Evolutionary conservation across 2,329 filamentous ascomycete species (phyloP), one percentile per base, ranked within the genome.

Genomic region (Neonectria punicea): DNA sequence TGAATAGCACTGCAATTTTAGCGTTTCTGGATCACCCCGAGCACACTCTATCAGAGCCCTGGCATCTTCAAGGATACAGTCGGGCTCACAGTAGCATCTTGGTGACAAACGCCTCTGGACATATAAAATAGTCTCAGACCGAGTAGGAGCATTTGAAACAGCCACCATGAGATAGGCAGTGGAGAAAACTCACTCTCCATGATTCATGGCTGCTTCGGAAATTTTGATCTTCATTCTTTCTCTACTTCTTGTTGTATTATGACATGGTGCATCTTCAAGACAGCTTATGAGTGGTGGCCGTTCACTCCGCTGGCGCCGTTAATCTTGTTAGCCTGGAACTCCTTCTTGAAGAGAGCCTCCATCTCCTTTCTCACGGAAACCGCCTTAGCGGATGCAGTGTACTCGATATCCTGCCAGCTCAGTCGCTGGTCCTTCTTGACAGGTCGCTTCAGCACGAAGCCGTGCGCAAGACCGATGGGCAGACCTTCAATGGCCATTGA

Each of bases 341-440:
- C 67, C 49, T 71, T 69, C 67, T 70, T 73, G 65, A 77, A 82
- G 3, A 81, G 39, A 5, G 74, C 74, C 71, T 83, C 80, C 82
- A 83, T 82, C 72, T 83, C 80, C 50, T 79, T 78, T 20, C 81
- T 71, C 20, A 83, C 75, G 1, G 76, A 73, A 20, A 83, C 78
- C 8, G 77, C 79, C 67, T 82, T 78, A 6, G 69, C 70, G 58
- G 77, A 73, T 50, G 78, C 77, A 46, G 73, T 80, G 55, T 80
- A 83, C 67, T 83, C 80, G n/a, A 84, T 78, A 69, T 83, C 80
- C 39, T 72, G 71, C 81, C 82, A 83, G 65, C 80, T 82, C 8
- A 83, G 68, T 5, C 79, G 72, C 58, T 81, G 76, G 39, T 81
- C 80, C 64, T 82, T 80, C 71, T 78, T 79, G 30, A 82, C 73